A percentile compares a stretch with the other conserved stretches of the same genome.
phyloP scores from a whole-genome alignment of 495 filamentous ascomycete genomes.

The Penicillium simplicissimum region DNA sequence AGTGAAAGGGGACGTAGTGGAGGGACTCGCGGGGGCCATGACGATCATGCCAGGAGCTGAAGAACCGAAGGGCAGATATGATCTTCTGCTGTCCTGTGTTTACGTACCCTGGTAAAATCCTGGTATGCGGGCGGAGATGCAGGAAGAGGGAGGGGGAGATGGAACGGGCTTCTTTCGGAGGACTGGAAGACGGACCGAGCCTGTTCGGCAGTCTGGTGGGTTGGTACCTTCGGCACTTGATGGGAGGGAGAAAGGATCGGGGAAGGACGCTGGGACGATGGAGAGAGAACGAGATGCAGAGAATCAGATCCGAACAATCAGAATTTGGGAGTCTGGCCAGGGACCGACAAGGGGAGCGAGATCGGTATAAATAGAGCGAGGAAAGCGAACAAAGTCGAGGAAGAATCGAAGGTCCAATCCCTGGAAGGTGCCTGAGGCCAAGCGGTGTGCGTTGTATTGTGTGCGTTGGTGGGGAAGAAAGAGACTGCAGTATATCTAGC shows the following conservation, averaged over 20 bases:
- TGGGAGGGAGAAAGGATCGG: neutral
- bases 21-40: constrained; percentile 18
- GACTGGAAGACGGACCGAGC: neutral
- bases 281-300: neutral
- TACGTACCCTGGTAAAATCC: constrained; percentile 27
- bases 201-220: neutral
- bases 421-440: constrained; percentile 18
- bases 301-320: neutral
- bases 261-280: neutral
- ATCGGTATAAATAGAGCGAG: constrained; percentile 12
- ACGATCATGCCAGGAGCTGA: constrained; percentile 33
- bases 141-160: constrained; percentile 3
- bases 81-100: constrained; percentile 16
- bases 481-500: neutral
- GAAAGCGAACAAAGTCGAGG: too few relatives aligned
- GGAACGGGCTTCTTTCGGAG: neutral
- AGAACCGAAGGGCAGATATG: constrained; percentile 5
- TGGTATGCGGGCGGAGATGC: constrained; percentile 11
- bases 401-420: constrained; percentile 1
- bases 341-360: constrained; percentile 9
- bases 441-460: neutral
- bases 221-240: neutral
- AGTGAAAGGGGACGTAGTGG: too few relatives aligned
- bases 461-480: neutral
- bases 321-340: constrained; percentile 5